A percentile compares a stretch with the other conserved stretches of the same genome.
Evolutionary conservation across 2,329 filamentous ascomycete species (phyloP).

Genomic region (Calonectria hongkongensis): DNA sequence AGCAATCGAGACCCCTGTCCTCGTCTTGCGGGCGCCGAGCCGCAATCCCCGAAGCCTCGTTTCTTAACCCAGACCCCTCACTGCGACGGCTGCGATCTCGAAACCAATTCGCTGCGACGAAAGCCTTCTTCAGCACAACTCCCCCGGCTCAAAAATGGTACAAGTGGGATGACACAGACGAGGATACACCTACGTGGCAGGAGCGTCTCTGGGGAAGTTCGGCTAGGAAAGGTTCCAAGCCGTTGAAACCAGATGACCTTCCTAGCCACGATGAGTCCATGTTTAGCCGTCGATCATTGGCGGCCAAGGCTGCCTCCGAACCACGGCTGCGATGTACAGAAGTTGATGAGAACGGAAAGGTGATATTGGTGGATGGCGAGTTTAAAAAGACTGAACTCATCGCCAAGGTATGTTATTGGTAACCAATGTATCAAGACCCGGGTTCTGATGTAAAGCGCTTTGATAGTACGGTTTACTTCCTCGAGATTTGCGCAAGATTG

Average conservation of each 20-base stretch:
- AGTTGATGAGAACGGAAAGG: slow-evolving; percentile 92
- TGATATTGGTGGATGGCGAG: slow-evolving; percentile 94
- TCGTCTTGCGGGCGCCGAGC: slow-evolving; percentile 42
- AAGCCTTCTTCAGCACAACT: slow-evolving; percentile 58
- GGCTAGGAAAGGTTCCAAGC: slow-evolving; percentile 61
- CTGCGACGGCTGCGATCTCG: slow-evolving; percentile 42
- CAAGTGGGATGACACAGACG: slow-evolving; percentile 46
- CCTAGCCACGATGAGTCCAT: slow-evolving; percentile 75
- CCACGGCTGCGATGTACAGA: slow-evolving; percentile 94
- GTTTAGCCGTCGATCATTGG: slow-evolving; percentile 82
- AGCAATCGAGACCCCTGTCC: slow-evolving; percentile 39
- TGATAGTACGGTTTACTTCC: slow-evolving; percentile 90
- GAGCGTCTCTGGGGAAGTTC: slow-evolving; percentile 69
- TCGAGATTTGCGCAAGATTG: slow-evolving; percentile 97
- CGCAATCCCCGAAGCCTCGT: slow-evolving; percentile 55
- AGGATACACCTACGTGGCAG: slow-evolving; percentile 64
- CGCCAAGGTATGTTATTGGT: slow-evolving; percentile 79
- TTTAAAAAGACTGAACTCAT: slow-evolving; percentile 99
- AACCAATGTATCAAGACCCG: not conserved
- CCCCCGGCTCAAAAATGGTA: slow-evolving; percentile 46
- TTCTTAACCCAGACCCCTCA: slow-evolving; percentile 54
- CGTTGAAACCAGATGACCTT: slow-evolving; percentile 74
- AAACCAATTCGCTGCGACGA: slow-evolving; percentile 36
- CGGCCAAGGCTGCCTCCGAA: slow-evolving; percentile 87
- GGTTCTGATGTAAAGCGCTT: slow-evolving; percentile 35